Evolutionary conservation across 345 rosid species (phyloP).

Genomic region (Gossypium thurberi): DNA sequence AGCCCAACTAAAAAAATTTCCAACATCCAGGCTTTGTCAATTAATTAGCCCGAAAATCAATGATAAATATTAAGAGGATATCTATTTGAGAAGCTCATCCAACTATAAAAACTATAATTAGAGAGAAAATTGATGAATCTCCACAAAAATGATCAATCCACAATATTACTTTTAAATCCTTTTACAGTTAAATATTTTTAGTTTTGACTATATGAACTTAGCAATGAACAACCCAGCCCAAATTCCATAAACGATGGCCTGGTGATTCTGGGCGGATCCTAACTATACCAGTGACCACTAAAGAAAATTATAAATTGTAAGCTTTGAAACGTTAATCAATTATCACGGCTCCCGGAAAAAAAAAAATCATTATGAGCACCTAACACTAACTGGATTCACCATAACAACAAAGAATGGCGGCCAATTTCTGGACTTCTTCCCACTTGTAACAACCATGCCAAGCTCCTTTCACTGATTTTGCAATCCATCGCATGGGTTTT

Average conservation of each 20-base stretch:
- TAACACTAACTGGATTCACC: not conserved
- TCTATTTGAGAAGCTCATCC: no score
- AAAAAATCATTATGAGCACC: not conserved
- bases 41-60: no score
- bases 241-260: not conserved
- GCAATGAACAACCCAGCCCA: not conserved
- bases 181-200: no score
- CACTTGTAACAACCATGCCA: constrained; percentile 43
- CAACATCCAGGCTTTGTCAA: no score
- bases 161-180: no score
- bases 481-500: not conserved
- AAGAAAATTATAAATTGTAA: not conserved
- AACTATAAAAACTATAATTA: no score
- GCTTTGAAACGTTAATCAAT: not conserved
- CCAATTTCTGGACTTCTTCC: constrained; percentile 94
- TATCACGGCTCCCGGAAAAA: not conserved
- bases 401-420: constrained; percentile 42
- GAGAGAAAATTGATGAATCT: no score
- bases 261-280: not conserved
- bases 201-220: no score
- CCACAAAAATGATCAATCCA: no score
- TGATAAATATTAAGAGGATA: no score
- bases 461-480: not conserved
- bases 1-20: no score
- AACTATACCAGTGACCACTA: not conserved